phyloP scores from a whole-genome alignment of 306 rosid species.

The Prosopis cineraria region DNA sequence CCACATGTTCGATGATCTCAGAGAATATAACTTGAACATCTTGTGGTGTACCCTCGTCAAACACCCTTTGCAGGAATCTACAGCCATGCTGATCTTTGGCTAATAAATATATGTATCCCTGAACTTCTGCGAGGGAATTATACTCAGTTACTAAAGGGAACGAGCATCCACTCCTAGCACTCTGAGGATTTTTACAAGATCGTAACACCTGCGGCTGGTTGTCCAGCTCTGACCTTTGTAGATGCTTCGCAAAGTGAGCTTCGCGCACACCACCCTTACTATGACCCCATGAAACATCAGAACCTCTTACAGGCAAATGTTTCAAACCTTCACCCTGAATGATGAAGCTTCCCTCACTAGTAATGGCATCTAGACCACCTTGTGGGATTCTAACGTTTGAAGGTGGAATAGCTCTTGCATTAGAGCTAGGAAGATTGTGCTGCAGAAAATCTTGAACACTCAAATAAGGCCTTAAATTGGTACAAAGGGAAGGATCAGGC shows the following conservation, averaged over 20 bases:
- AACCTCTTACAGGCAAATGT: not conserved
- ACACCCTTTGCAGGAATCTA: conserved; percentile 49
- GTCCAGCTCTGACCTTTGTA: conserved; percentile 30
- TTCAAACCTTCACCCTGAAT: conserved; percentile 5
- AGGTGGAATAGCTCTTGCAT: conserved; percentile 4
- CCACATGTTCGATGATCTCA: conserved; percentile 51
- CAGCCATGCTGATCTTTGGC: conserved; percentile 63
- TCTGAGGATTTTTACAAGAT: conserved; percentile 27
- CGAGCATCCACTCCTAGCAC: conserved; percentile 29
- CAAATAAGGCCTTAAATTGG: not conserved
- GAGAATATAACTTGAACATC: conserved; percentile 50
- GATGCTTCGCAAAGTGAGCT: conserved; percentile 28
- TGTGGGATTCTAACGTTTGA: not conserved
- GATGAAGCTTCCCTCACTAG: conserved; percentile 7
- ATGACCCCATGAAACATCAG: not conserved
- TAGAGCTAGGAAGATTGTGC: not conserved
- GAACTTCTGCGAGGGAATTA: conserved; percentile 49
- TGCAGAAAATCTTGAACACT: not conserved
- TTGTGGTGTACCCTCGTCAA: conserved; percentile 48
- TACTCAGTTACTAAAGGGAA: conserved; percentile 32
- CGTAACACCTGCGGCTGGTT: conserved; percentile 21
- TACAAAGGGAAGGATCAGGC: not conserved
- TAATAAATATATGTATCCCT: conserved; percentile 39
- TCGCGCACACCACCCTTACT: conserved; percentile 34
- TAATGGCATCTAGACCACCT: not conserved